Conservation (phyloP, 345 rosid species). For the Camelina hispida region DNA sequence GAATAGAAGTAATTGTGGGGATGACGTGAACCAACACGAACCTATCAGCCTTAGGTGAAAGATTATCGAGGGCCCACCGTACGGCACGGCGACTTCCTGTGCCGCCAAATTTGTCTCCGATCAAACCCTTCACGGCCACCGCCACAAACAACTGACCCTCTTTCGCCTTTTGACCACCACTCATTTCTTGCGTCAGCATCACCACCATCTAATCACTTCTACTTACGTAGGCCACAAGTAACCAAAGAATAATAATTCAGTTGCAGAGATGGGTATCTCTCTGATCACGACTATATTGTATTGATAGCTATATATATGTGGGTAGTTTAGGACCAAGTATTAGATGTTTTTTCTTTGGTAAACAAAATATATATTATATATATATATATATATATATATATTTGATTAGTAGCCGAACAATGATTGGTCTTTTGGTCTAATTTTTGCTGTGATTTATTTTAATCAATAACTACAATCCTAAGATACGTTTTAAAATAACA, state of each 20-base stretch:
- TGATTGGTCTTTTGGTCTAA: slow-evolving; percentile 7
- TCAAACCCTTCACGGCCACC: slow-evolving; percentile 76
- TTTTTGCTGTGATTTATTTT: neutral
- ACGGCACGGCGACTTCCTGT: slow-evolving; percentile 77
- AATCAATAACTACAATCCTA: neutral
- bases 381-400: neutral
- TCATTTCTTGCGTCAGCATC: slow-evolving; percentile 37
- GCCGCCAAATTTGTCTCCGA: slow-evolving; percentile 52
- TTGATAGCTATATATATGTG: neutral
- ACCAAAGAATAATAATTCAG: neutral
- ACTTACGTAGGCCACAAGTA: slow-evolving; percentile 24
- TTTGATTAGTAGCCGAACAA: neutral
- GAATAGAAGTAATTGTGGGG: slow-evolving; percentile 63
- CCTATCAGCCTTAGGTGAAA: slow-evolving; percentile 53
- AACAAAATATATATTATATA: neutral
- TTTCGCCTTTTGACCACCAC: slow-evolving; percentile 29
- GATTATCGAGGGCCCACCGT: slow-evolving; percentile 75
- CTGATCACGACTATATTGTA: slow-evolving; percentile 20
- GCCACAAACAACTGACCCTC: slow-evolving; percentile 53
- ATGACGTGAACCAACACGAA: slow-evolving; percentile 75
- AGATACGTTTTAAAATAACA: neutral
- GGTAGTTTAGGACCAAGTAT: slow-evolving; percentile 15
- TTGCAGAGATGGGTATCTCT: slow-evolving; percentile 19
- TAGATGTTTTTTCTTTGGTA: neutral
- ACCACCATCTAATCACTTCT: slow-evolving; percentile 30